A percentile compares a stretch with the other conserved stretches of the same genome.
Evolutionary conservation across 2,329 filamentous ascomycete genomes (phyloP).

Genomic region (Metarhizium guizhouense): DNA sequence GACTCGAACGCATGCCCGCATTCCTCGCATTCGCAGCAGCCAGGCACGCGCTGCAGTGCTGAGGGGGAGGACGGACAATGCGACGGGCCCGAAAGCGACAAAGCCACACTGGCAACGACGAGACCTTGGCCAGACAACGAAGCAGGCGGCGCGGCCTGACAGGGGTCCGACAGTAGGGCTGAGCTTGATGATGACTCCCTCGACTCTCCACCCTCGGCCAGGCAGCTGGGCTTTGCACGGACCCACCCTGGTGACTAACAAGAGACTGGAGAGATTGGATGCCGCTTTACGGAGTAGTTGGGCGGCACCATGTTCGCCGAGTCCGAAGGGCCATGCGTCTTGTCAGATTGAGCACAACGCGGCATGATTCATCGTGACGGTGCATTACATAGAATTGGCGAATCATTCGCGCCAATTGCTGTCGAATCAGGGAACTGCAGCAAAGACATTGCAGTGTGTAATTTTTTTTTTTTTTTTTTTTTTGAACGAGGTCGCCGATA

Average conservation of each 20-base stretch:
- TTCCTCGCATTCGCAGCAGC: not conserved
- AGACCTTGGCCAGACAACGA: not conserved
- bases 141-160: not conserved
- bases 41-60: too few relatives aligned
- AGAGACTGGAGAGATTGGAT: not conserved
- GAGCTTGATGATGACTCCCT: slow-evolving; percentile 6
- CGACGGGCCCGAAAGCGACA: slow-evolving; percentile 1
- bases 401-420: not conserved
- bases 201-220: not conserved
- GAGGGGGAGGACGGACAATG: not conserved
- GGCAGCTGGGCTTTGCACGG: too few relatives aligned
- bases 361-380: not conserved
- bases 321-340: too few relatives aligned
- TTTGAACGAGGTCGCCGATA: not conserved
- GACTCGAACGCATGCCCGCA: not conserved
- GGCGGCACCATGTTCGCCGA: not conserved
- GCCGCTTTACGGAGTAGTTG: not conserved
- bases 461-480: not conserved
- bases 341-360: not conserved
- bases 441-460: not conserved
- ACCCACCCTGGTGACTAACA: too few relatives aligned
- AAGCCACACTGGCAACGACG: not conserved
- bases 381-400: not conserved
- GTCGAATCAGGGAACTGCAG: not conserved
- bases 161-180: slow-evolving; percentile 3